Base-by-base conservation (phyloP, 768 basidiomycete species). In the Russula earlei region DNA sequence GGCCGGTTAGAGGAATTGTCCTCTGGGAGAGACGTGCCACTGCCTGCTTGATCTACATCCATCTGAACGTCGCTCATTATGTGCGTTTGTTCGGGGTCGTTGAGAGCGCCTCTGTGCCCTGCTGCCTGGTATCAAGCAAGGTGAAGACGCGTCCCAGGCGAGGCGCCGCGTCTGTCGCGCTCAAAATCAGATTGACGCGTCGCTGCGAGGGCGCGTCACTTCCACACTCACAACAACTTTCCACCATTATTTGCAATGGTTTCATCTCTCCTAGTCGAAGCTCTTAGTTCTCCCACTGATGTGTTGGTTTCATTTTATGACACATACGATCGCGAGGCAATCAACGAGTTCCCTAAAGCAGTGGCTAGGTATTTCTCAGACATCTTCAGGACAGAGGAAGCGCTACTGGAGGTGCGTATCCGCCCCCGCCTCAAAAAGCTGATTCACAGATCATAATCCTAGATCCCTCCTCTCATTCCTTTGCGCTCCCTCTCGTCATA, bases 381-480 rank as follows among this genome's bases (percentile, higher is more conserved):
- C 19, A 62, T 70, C 24, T 71, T 70, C 62, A 55, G 55, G 42
- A 65, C 55, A 33, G 57, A 46, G 19, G 61, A 63, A 20, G 56
- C 66, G 1, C 64, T 70, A 40, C 46, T 55, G 5, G 63, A 66
- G 61, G 69, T 68, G 25, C n/a, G 61, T 9, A 24, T 49, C 7
- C 31, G 15, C 40, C 14, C 17, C 17, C 10, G 27, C 47, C 31
- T 40, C 49, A 15, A 43, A 19, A 24, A 1, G 31, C 9, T 57
- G 20, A 31, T 42, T 47, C 12, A 27, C 27, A 59, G 24, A 38
- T 38, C 55, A 58, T 25, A 7, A 34, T 22, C 27, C 38, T 27
- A 88, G 83, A 84, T 90, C 46, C 82, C 85, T 0, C 60, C 69
- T 7, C 74, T 89, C 33, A 71, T 75, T 65, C 64, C 76, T 11